These are phyloP conservation scores for Trypethelium eluteriae DNA, from an alignment of 495 filamentous ascomycete genomes.

Conservation along the genomic window DNA sequence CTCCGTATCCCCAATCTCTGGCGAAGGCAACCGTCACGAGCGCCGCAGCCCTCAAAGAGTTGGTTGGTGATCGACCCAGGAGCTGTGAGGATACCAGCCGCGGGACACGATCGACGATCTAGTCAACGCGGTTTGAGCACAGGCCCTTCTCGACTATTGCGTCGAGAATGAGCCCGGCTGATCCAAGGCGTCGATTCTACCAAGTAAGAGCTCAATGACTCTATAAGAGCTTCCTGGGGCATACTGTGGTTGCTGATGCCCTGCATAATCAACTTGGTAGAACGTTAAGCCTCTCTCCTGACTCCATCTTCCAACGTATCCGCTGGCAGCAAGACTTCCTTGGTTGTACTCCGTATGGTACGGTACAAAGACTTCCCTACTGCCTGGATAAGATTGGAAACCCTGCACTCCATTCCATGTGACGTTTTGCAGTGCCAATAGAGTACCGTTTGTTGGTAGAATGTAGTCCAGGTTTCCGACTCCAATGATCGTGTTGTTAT, in stretches of 20 bases:
- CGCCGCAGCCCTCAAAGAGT: too few species aligned
- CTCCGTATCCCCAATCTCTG: too few species aligned
- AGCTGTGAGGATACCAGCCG: too few species aligned
- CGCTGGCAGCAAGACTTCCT: conserved; percentile 40
- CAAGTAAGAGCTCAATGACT: conserved; percentile 31
- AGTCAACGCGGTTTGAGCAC: too few species aligned
- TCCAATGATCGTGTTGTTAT: conserved; percentile 58
- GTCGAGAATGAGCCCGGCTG: conserved; percentile 9
- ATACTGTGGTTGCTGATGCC: conserved; percentile 62
- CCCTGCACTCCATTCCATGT: conserved; percentile 67
- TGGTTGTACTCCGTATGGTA: conserved; percentile 41
- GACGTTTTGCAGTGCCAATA: conserved; percentile 62
- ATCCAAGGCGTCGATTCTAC: conserved; percentile 18
- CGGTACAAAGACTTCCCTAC: conserved; percentile 55
- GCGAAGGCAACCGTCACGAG: too few species aligned
- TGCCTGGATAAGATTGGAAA: conserved; percentile 48
- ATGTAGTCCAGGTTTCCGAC: conserved; percentile 58
- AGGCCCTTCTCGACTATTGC: neutral
- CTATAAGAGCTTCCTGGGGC: conserved; percentile 47
- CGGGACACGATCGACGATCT: too few species aligned
- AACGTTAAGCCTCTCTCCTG: conserved; percentile 65
- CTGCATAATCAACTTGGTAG: conserved; percentile 49
- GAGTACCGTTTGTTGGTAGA: conserved; percentile 56
- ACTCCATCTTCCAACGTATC: conserved; percentile 52
- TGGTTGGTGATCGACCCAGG: too few species aligned